A percentile compares a stretch with the other conserved stretches of the same genome.
These are phyloP conservation scores for Scolecobasidium constrictum DNA, from an alignment of 2,329 filamentous ascomycete genomes.

Conservation along the genomic window DNA sequence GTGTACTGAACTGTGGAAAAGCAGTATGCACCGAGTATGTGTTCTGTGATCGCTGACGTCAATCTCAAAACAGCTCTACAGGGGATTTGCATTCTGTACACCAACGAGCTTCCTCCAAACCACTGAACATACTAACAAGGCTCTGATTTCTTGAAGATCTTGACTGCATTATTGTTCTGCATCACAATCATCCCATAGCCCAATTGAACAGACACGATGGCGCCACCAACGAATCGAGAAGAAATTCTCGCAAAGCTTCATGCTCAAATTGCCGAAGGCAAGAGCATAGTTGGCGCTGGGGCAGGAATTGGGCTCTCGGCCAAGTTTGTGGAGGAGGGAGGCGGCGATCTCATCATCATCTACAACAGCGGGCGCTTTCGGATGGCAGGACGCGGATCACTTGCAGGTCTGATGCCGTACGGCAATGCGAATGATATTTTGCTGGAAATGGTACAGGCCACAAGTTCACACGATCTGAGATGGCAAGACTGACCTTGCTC, in stretches of 20 bases:
- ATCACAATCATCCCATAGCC: background rate
- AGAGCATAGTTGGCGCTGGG: slow-evolving; percentile 56
- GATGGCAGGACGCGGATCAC: slow-evolving; percentile 59
- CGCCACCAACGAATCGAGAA: slow-evolving; percentile 44
- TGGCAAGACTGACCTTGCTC: background rate
- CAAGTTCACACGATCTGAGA: background rate
- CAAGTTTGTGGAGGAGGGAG: slow-evolving; percentile 58
- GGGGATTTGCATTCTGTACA: background rate
- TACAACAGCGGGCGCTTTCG: slow-evolving; percentile 64
- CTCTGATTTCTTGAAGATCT: too few relatives aligned
- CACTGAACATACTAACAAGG: too few relatives aligned
- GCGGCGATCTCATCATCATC: slow-evolving; percentile 58
- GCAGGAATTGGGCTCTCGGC: slow-evolving; percentile 61
- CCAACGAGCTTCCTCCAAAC: too few relatives aligned
- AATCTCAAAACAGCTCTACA: too few relatives aligned
- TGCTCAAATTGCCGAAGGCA: slow-evolving; percentile 42
- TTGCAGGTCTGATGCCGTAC: slow-evolving; percentile 62
- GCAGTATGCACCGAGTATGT: too few relatives aligned
- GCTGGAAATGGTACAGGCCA: slow-evolving; percentile 47
- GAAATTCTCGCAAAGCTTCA: slow-evolving; percentile 46
- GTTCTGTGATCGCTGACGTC: too few relatives aligned
- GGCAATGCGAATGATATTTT: slow-evolving; percentile 61
- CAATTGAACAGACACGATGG: slow-evolving; percentile 29
- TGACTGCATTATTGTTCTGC: too few relatives aligned
- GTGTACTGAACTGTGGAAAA: too few relatives aligned